These are phyloP conservation scores for Amanita rubescens DNA, from an alignment of 768 basidiomycete genomes.

Conservation along the genomic window DNA sequence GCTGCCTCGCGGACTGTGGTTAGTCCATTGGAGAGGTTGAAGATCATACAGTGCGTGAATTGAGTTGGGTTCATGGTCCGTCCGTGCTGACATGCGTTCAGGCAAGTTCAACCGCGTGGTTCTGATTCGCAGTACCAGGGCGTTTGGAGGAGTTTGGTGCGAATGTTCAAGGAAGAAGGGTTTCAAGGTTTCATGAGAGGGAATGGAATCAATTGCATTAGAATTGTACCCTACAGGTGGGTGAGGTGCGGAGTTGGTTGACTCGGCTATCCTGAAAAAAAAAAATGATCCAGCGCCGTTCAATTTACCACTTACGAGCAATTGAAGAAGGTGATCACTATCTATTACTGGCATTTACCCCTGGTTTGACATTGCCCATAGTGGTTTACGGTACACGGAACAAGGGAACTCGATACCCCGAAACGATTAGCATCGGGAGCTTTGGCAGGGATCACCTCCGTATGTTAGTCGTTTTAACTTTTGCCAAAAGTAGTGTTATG, in stretches of 20 bases:
- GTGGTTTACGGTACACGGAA: slow-evolving; percentile 66
- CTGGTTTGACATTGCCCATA: slow-evolving; percentile 21
- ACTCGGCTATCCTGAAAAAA: not conserved
- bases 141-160: slow-evolving; percentile 73
- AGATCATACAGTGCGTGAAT: slow-evolving; percentile 86
- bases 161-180: slow-evolving; percentile 95
- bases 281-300: slow-evolving; percentile 49
- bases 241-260: slow-evolving; percentile 20
- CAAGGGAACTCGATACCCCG: slow-evolving; percentile 79
- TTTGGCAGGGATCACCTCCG: slow-evolving; percentile 89
- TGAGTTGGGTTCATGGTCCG: slow-evolving; percentile 4
- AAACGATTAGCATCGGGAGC: slow-evolving; percentile 82
- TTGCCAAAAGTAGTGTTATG: not conserved
- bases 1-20: slow-evolving; percentile 86
- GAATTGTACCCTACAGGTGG: slow-evolving; percentile 85
- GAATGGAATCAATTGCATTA: slow-evolving; percentile 82
- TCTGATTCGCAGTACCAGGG: slow-evolving; percentile 69
- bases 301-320: slow-evolving; percentile 89
- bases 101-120: slow-evolving; percentile 81
- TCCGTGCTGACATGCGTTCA: slow-evolving; percentile 21
- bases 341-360: slow-evolving; percentile 22
- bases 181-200: slow-evolving; percentile 91
- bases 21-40: slow-evolving; percentile 84
- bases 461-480: slow-evolving; percentile 51
- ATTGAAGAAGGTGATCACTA: slow-evolving; percentile 51